Conservation (phyloP, 2,329 filamentous ascomycete species). For the Colletotrichum horii region DNA sequence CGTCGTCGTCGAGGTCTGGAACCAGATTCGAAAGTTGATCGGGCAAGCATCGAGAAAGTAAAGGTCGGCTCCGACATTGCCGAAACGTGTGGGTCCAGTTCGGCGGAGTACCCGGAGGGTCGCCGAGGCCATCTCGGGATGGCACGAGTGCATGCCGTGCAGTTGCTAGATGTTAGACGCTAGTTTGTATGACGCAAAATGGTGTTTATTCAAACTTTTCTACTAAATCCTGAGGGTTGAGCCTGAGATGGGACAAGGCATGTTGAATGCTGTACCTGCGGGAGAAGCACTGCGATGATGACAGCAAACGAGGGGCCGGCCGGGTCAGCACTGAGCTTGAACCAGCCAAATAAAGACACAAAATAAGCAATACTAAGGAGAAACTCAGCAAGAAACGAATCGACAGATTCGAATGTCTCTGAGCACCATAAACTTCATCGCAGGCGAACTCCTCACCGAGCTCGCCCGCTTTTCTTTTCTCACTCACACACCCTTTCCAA, state of each 20-base stretch:
- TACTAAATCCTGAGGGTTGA: not conserved
- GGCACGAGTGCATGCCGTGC: not conserved
- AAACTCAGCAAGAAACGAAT: not conserved
- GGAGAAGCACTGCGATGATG: not conserved
- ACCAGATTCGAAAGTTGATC: fast-evolving
- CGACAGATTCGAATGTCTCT: not conserved
- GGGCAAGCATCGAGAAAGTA: not conserved
- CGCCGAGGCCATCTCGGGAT: not conserved
- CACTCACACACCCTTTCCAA: conserved; percentile 40
- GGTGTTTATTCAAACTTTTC: not conserved
- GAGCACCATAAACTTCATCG: not conserved
- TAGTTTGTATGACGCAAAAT: fast-evolving
- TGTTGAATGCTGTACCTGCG: not conserved
- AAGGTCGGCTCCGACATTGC: not conserved
- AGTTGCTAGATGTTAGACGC: fast-evolving
- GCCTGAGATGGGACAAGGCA: fast-evolving
- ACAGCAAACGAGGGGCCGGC: not conserved
- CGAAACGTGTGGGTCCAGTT: not conserved
- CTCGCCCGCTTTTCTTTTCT: not conserved
- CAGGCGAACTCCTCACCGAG: conserved; percentile 12
- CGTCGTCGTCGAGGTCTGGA: not conserved
- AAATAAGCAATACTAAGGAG: not conserved
- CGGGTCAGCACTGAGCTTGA: not conserved
- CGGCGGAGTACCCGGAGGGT: not conserved
- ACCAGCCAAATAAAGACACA: not conserved